A percentile compares a stretch with the other conserved stretches of the same genome.
Evolutionary conservation across 179 eudicot species (phyloP).

Genomic region (Spergularia azorica): DNA sequence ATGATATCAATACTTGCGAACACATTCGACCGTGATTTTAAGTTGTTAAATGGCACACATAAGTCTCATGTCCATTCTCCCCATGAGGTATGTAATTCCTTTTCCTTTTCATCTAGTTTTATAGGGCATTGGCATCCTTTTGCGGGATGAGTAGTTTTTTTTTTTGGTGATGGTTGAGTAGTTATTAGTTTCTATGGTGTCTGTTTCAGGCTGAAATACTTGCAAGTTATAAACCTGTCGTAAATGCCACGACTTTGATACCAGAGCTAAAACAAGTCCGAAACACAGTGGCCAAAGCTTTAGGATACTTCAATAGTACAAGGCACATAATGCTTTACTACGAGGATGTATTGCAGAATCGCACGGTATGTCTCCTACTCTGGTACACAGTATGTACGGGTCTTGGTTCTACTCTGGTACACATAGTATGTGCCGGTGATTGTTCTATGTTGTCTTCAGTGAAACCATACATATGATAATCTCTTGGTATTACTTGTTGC

Average conservation of each 20-base stretch:
- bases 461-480: background rate
- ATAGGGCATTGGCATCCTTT: background rate
- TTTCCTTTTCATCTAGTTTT: slow-evolving; percentile 3
- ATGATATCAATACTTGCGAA: slow-evolving; percentile 89
- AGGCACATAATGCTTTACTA: slow-evolving; percentile 67
- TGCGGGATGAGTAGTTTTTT: background rate
- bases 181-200: background rate
- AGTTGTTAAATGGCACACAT: slow-evolving; percentile 76
- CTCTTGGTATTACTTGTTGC: slow-evolving; percentile 12
- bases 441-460: background rate
- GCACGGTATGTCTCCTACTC: slow-evolving; percentile 42
- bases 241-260: slow-evolving; percentile 49
- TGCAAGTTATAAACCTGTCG: slow-evolving; percentile 66
- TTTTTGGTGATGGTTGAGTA: background rate
- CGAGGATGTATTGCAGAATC: slow-evolving; percentile 65
- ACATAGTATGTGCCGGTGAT: too few relatives aligned
- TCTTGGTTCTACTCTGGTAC: too few relatives aligned
- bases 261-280: slow-evolving; percentile 41
- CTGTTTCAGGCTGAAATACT: slow-evolving; percentile 66
- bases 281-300: slow-evolving; percentile 34
- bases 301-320: slow-evolving; percentile 61
- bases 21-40: slow-evolving; percentile 63
- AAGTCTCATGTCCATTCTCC: slow-evolving; percentile 72
- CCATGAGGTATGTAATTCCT: slow-evolving; percentile 34
- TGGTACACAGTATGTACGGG: background rate